phyloP scores from a whole-genome alignment of 805 yeast species.

The Hanseniaspora lachancei region DNA sequence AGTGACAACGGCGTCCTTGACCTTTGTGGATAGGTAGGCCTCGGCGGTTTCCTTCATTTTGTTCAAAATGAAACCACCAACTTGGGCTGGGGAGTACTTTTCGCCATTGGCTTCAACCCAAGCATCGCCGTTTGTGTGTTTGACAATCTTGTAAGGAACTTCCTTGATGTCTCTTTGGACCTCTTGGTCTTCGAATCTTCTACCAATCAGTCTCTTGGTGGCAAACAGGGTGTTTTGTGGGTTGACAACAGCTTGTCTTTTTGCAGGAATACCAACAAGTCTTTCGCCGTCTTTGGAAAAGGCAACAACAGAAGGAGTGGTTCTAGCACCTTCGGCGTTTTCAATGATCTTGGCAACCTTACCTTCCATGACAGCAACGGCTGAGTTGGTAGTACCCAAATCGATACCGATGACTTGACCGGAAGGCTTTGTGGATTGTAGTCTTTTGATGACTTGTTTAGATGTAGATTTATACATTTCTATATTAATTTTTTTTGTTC shows the following conservation, averaged over 20 bases:
- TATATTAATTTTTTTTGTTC: neutral
- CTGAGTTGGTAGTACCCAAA: constrained; percentile 78
- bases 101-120: constrained; percentile 88
- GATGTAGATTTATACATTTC: constrained; percentile 12
- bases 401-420: constrained; percentile 63
- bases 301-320: constrained; percentile 91
- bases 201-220: constrained; percentile 88
- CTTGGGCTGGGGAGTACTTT: constrained; percentile 85
- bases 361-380: constrained; percentile 71
- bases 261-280: constrained; percentile 87
- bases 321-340: constrained; percentile 72
- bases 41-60: constrained; percentile 98
- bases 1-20: constrained; percentile 77
- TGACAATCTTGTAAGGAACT: constrained; percentile 82
- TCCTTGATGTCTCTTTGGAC: constrained; percentile 79
- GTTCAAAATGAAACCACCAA: constrained; percentile 85
- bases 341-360: constrained; percentile 57
- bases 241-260: constrained; percentile 90
- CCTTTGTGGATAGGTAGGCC: constrained; percentile 74
- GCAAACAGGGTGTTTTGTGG: constrained; percentile 89
- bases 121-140: constrained; percentile 88
- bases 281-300: constrained; percentile 86
- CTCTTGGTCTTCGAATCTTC: constrained; percentile 78
- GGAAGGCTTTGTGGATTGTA: constrained; percentile 28
- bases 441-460: constrained; percentile 22